Base-by-base conservation (phyloP, 106 monocot genomes). In the Hemerocallis citrina region DNA sequence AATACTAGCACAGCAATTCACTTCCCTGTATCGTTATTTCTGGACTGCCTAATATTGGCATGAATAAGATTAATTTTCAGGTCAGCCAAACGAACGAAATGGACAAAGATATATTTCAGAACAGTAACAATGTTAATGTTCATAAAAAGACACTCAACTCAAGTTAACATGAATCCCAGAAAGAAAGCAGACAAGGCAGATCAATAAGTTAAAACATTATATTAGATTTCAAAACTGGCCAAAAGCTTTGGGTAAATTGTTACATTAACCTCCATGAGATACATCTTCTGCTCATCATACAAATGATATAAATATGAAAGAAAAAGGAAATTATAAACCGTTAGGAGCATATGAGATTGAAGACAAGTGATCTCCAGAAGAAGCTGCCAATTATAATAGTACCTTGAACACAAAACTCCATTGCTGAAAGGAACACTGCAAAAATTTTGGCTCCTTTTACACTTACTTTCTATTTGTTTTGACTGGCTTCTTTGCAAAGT, bases 371-470 rank as follows among this genome's bases (percentile, higher is more conserved):
- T 63, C 11, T 0, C 16, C 17, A 63, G 28, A 2, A 15, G 7
- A 36, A 35, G 5, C 0, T 22, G 13, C 21, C 50, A 14, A 0
- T 39, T 24, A 40, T 42, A 62, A 54, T 34, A 21, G 21, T 61
- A 62, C 62, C 57, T 46, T 35, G 17, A 57, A 10, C 1, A 4
- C n/a, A 38, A 0, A 30, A 32, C 55, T 34, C 46, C 38, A 25
- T 59, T 71, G 56, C 31, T 46, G 63, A 69, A 72, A 77, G 80
- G 80, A 76, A 80, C 43, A 59, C 76, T 52, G 69, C 63, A 67
- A 85, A 78, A 85, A 68, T 58, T 57, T 59, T 64, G 72, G 68
- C 69, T 69, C 69, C 73, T 57, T 73, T 75, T 59, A 55, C 44
- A 52, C 68, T 35, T 57, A 6, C 6, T 52, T 32, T 38, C 30